A percentile compares a stretch with the other conserved stretches of the same genome.
These are phyloP conservation scores for Hypoxylon perforatum DNA, from an alignment of 495 filamentous ascomycete genomes.

Conservation along the genomic window DNA sequence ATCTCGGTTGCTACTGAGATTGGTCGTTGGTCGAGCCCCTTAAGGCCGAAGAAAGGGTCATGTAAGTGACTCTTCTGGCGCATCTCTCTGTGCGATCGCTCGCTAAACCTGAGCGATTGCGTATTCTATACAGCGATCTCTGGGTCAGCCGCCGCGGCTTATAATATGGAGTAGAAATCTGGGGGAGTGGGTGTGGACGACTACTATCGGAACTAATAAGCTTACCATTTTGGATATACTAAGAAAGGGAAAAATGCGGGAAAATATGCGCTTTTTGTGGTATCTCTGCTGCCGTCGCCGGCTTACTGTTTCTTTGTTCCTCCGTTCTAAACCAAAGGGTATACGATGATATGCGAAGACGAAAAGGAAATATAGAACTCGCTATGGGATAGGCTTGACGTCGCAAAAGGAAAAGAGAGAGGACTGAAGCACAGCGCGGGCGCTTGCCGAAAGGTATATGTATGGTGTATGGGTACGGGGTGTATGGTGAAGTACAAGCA, in stretches of 20 bases:
- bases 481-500: conserved; percentile 36
- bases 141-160: conserved; percentile 22
- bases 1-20: conserved; percentile 76
- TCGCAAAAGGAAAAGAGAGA: conserved; percentile 47
- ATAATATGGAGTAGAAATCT: conserved; percentile 8
- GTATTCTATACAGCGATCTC: conserved; percentile 39
- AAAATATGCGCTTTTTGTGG: conserved; percentile 37
- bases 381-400: conserved; percentile 42
- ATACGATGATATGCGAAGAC: conserved; percentile 49
- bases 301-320: conserved; percentile 43
- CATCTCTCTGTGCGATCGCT: conserved; percentile 57
- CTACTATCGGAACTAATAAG: conserved; percentile 24
- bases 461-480: conserved; percentile 49
- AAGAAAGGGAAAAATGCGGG: conserved; percentile 28
- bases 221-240: conserved; percentile 47
- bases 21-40: conserved; percentile 58
- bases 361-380: conserved; percentile 48
- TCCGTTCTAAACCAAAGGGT: conserved; percentile 38
- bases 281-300: conserved; percentile 53
- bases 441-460: conserved; percentile 56
- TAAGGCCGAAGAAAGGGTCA: conserved; percentile 61
- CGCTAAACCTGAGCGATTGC: conserved; percentile 40
- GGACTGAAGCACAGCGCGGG: conserved; percentile 49
- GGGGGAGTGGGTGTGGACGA: conserved; percentile 4
- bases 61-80: conserved; percentile 56